Evolutionary conservation across 2,329 filamentous ascomycete genomes (phyloP).

Genomic region (Epichloe amarillans): DNA sequence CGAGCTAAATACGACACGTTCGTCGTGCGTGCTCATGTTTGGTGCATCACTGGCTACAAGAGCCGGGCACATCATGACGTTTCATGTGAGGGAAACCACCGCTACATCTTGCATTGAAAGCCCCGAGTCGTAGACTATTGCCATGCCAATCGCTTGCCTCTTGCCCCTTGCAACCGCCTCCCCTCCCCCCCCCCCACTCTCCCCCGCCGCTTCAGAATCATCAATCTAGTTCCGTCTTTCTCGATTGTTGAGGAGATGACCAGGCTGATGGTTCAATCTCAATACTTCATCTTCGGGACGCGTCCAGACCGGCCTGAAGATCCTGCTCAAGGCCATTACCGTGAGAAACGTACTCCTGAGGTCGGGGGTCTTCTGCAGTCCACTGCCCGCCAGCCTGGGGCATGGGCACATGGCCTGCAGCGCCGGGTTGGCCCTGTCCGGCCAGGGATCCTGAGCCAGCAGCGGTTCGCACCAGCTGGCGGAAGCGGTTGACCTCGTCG

Average conservation of each 20-base stretch:
- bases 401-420: constrained; percentile 36
- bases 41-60: too few species aligned
- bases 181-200: too few species aligned
- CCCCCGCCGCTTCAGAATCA: too few species aligned
- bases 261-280: too few species aligned
- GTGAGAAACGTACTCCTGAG: constrained; percentile 41
- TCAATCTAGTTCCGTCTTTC: not conserved
- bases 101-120: not conserved
- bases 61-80: too few species aligned
- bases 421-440: constrained; percentile 23
- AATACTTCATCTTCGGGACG: constrained; percentile 11
- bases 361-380: constrained; percentile 46
- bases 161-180: too few species aligned
- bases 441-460: constrained; percentile 24
- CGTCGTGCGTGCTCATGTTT: too few species aligned
- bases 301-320: constrained; percentile 34
- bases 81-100: not conserved
- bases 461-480: constrained; percentile 43
- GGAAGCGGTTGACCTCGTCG: constrained; percentile 84
- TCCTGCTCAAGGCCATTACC: constrained; percentile 43
- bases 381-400: constrained; percentile 38
- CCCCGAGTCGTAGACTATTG: not conserved
- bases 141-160: not conserved
- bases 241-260: too few species aligned
- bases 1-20: too few species aligned